Conservation (phyloP, 2,329 filamentous ascomycete species). For the Fusarium sp. region DNA sequence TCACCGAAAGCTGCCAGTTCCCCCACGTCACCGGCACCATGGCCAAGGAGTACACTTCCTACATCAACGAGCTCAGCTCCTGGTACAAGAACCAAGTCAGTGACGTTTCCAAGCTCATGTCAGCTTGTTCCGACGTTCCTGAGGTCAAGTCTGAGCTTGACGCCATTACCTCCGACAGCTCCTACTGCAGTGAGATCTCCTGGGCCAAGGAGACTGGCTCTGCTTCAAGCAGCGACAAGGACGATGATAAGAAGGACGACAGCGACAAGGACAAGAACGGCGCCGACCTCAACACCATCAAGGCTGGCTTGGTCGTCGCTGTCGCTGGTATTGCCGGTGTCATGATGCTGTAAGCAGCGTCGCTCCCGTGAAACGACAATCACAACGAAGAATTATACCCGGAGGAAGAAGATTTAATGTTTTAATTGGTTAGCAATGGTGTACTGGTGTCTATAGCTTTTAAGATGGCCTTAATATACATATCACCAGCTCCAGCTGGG, state of each 20-base stretch:
- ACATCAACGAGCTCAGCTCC: conserved; percentile 35
- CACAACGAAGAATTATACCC: not conserved
- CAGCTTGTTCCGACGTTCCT: conserved; percentile 49
- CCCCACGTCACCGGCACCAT: conserved; percentile 47
- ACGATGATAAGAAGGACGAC: not conserved
- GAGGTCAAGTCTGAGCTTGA: conserved; percentile 30
- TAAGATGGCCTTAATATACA: not conserved
- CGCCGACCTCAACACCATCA: conserved; percentile 23
- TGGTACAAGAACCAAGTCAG: conserved; percentile 41
- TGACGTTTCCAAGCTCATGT: conserved; percentile 36
- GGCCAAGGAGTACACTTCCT: conserved; percentile 47
- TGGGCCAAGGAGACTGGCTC: conserved; percentile 32
- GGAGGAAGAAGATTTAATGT: not conserved
- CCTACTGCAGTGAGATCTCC: conserved; percentile 22
- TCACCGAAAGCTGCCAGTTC: conserved; percentile 43
- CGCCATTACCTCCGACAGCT: not conserved
- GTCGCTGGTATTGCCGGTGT: conserved; percentile 33
- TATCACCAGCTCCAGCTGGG: not conserved
- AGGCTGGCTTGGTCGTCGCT: conserved; percentile 15
- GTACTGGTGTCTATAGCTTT: not conserved
- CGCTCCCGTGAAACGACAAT: not conserved
- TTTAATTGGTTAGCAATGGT: conserved; percentile 10
- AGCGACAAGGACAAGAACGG: conserved; percentile 16
- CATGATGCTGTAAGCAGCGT: conserved; percentile 24
- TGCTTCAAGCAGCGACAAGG: conserved; percentile 9